phyloP scores from a whole-genome alignment of 140 eudicot genomes.

The Flaveria floridana region DNA sequence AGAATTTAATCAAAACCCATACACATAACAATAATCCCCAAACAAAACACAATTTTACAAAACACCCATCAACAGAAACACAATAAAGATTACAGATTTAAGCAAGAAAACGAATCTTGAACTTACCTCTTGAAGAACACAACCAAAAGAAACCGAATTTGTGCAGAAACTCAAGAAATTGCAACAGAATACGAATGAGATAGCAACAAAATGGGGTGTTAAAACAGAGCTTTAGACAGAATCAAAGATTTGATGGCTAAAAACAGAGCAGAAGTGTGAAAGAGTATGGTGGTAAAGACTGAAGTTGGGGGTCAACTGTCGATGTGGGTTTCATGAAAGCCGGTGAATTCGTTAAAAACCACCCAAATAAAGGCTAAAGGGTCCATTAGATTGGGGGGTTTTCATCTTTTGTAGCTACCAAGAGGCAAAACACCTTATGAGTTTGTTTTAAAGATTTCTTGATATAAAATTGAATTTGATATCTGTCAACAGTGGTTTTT shows the following conservation, averaged over 20 bases:
- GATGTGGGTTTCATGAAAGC: conserved; percentile 35
- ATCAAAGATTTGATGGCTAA: conserved; percentile 32
- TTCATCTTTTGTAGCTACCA: conserved; percentile 36
- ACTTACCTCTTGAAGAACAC: conserved; percentile 25
- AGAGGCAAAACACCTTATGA: conserved; percentile 34
- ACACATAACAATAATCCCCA: neutral
- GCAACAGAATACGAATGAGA: neutral
- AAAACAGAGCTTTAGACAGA: conserved; percentile 26
- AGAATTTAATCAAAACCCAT: conserved; percentile 9
- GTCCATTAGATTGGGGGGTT: conserved; percentile 22
- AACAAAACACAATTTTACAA: neutral
- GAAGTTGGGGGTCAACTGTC: conserved; percentile 23
- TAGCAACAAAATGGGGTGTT: conserved; percentile 16
- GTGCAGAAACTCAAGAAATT: conserved; percentile 10
- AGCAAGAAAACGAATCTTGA: conserved; percentile 28
- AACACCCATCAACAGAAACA: conserved; percentile 24
- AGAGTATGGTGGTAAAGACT: conserved; percentile 8
- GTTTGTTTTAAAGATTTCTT: conserved; percentile 5
- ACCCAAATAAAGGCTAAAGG: conserved; percentile 26
- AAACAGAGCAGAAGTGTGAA: conserved; percentile 29
- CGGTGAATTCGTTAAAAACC: conserved; percentile 48
- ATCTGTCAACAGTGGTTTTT: conserved; percentile 19
- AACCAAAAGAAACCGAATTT: conserved; percentile 9
- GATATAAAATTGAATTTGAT: conserved; percentile 13
- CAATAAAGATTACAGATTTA: conserved; percentile 8